These are phyloP conservation scores for Colletotrichum sp. DNA, from an alignment of 2,329 filamentous ascomycete species.

Conservation along the genomic window DNA sequence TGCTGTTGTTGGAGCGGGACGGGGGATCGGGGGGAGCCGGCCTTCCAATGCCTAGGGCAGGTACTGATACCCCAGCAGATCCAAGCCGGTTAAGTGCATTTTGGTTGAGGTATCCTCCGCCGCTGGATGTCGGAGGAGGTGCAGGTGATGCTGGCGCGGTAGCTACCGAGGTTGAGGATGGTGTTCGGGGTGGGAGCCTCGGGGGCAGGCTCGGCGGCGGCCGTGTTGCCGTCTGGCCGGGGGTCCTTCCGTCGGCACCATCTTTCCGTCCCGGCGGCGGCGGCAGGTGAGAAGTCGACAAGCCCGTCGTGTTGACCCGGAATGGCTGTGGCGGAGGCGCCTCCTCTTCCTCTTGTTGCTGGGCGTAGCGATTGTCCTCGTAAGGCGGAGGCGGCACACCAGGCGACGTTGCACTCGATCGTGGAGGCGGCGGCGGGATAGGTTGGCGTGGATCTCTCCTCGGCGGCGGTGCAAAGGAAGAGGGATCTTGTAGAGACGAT, in stretches of 20 bases:
- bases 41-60: slow-evolving; percentile 74
- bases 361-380: slow-evolving; percentile 18
- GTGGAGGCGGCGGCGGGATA: slow-evolving; percentile 20
- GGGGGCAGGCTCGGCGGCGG: slow-evolving; percentile 71
- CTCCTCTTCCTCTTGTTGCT: slow-evolving; percentile 35
- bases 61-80: slow-evolving; percentile 78
- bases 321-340: slow-evolving; percentile 67
- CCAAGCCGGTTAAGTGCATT: slow-evolving; percentile 71
- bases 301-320: slow-evolving; percentile 71
- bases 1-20: slow-evolving; percentile 30
- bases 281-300: slow-evolving; percentile 72
- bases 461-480: slow-evolving; percentile 81
- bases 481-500: slow-evolving; percentile 74
- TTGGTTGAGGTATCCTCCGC: slow-evolving; percentile 46
- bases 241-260: slow-evolving; percentile 38
- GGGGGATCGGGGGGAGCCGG: slow-evolving; percentile 21
- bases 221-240: slow-evolving; percentile 26
- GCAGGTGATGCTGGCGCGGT: slow-evolving; percentile 41
- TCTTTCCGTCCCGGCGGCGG: slow-evolving; percentile 68
- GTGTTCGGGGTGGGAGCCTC: slow-evolving; percentile 60
- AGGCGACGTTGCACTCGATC: slow-evolving; percentile 43
- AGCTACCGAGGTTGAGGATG: slow-evolving; percentile 30
- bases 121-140: slow-evolving; percentile 40
- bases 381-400: slow-evolving; percentile 18
- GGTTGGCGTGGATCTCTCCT: slow-evolving; percentile 52